Percentiles rank a stretch among this genome's conserved stretches.
phyloP scores from a whole-genome alignment of 2,329 filamentous ascomycete genomes.

The Drechslera avenae region DNA sequence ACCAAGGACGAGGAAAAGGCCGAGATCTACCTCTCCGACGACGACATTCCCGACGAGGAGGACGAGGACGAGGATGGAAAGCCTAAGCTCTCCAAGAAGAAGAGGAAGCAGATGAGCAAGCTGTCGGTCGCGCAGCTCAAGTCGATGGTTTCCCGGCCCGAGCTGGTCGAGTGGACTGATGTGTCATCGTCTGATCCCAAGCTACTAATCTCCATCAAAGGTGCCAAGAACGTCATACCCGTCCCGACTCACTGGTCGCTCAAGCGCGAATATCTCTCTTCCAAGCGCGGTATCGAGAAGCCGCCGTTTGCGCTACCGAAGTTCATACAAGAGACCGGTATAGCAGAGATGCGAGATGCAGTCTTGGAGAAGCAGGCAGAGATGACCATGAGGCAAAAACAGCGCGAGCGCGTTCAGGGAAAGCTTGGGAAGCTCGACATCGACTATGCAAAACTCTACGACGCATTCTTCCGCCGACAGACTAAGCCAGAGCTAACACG shows the following conservation, averaged over 20 bases:
- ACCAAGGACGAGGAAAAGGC: slow-evolving; percentile 68
- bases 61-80: slow-evolving; percentile 75
- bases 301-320: slow-evolving; percentile 89
- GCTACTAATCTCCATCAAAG: slow-evolving; percentile 91
- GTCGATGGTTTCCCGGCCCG: slow-evolving; percentile 85
- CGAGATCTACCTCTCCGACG: slow-evolving; percentile 80
- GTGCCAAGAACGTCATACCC: slow-evolving; percentile 91
- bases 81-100: slow-evolving; percentile 88
- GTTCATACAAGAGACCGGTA: slow-evolving; percentile 97
- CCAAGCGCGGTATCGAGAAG: slow-evolving; percentile 96
- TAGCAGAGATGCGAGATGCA: slow-evolving; percentile 96
- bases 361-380: slow-evolving; percentile 95
- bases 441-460: slow-evolving; percentile 97
- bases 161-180: slow-evolving; percentile 97
- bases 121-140: slow-evolving; percentile 95
- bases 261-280: slow-evolving; percentile 96
- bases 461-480: slow-evolving; percentile 97
- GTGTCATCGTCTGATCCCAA: slow-evolving; percentile 87
- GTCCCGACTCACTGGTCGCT: slow-evolving; percentile 94
- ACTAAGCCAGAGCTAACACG: slow-evolving; percentile 92
- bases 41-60: slow-evolving; percentile 84
- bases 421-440: slow-evolving; percentile 98
- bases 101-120: slow-evolving; percentile 88
- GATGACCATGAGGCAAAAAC: slow-evolving; percentile 90
- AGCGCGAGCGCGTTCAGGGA: slow-evolving; percentile 88